These are phyloP conservation scores for Colletotrichum eleusines DNA, from an alignment of 2,329 filamentous ascomycete species.

Conservation along the genomic window DNA sequence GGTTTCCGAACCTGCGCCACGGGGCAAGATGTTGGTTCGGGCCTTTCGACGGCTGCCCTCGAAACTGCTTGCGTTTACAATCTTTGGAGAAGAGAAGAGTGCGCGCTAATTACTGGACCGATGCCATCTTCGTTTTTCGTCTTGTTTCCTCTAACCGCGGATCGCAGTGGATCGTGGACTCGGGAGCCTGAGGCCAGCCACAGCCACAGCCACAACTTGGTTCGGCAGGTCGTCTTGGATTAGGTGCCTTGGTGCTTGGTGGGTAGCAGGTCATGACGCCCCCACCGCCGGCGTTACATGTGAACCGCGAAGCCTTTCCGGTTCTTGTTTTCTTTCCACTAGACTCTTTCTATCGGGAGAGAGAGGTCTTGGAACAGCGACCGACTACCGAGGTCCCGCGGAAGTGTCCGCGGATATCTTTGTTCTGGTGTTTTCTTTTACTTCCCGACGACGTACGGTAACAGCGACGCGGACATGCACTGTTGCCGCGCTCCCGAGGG, in stretches of 20 bases:
- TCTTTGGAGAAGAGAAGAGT: background rate
- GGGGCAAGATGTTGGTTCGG: background rate
- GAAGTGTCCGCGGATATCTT: no score
- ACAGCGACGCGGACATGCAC: background rate
- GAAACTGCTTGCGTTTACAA: background rate
- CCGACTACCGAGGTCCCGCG: background rate
- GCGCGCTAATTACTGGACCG: background rate
- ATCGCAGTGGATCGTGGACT: conserved; percentile 22
- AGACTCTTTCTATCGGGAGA: no score
- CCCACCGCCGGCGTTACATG: no score
- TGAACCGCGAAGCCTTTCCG: background rate
- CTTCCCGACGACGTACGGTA: background rate
- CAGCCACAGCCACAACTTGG: background rate
- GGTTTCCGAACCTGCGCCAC: background rate
- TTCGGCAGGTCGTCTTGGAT: background rate
- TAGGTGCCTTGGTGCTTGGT: no score
- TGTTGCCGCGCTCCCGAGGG: background rate
- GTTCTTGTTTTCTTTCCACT: background rate
- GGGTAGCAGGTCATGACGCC: no score
- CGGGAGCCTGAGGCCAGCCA: conserved; percentile 15
- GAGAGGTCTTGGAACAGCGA: background rate
- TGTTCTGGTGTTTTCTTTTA: background rate
- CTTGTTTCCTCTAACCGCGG: background rate
- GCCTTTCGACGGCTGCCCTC: background rate
- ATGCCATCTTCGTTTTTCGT: background rate